Evolutionary conservation across 768 basidiomycete genomes (phyloP).

Genomic region (Russula vinacea): DNA sequence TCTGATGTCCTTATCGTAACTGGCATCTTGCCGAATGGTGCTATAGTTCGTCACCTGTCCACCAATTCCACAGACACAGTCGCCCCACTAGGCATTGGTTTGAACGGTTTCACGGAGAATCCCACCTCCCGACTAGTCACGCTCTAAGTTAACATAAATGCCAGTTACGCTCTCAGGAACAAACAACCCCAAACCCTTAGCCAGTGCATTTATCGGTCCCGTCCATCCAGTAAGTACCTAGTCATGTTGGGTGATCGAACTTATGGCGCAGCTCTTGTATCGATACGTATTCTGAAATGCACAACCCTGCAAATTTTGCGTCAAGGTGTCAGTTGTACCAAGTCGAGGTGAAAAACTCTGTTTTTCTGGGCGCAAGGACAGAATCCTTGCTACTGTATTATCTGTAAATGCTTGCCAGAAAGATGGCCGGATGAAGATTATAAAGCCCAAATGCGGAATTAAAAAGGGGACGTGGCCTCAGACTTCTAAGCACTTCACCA

Average conservation of each 20-base stretch:
- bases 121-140: background rate
- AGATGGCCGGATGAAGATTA: background rate
- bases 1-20: conserved; percentile 5
- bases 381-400: background rate
- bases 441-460: background rate
- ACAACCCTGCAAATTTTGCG: background rate
- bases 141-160: background rate
- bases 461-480: background rate
- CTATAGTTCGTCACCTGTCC: background rate
- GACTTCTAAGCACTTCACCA: background rate
- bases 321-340: background rate
- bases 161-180: background rate
- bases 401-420: background rate
- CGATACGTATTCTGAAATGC: background rate
- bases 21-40: background rate
- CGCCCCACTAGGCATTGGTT: background rate
- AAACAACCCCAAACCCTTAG: no score
- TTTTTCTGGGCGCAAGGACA: background rate
- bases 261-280: background rate
- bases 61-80: background rate
- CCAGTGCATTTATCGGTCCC: background rate
- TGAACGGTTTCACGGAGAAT: conserved; percentile 9
- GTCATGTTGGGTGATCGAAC: background rate
- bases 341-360: no score
- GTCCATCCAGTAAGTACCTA: background rate